Base-by-base conservation (phyloP, 441 rosid genomes). In the Mallotus japonicus region DNA sequence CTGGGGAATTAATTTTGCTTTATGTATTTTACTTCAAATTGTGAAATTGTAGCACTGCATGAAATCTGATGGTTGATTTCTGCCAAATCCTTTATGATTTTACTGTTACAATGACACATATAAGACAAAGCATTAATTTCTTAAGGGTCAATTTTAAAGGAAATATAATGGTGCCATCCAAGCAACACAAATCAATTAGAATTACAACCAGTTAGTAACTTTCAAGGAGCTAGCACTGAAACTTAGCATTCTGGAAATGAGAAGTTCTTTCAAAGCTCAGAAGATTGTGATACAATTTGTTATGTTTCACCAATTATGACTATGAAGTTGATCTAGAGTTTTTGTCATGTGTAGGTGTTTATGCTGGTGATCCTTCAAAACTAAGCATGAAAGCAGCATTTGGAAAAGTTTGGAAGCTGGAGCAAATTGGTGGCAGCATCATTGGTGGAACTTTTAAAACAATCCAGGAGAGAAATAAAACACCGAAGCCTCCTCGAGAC, bases 401-500 rank as follows among this genome's bases (percentile, higher is more conserved):
- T 84, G 99, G 98, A 79, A 90, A 86, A 80, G 98, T 92, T 65
- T 95, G 97, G 97, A 95, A 85, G 76, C 87, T 92, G 66, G 97
- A 93, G 86, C 90, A 93, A 85, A 88, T 50, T 71, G 97, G 96
- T 66, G 95, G 96, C 57, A 90, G 92, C 73, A 91, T 93, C 75
- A 86, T 90, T 75, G 94, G 97, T 42, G 98, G 97, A 68, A 83
- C 96, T 78, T 76, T 90, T 77, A 93, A 90, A 78, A 83, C 91
- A 67, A 88, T 90, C 78, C 97, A 87, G 75, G 93, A 89, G 83
- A 91, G 84, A 82, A 93, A 83, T 49, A 87, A 81, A 46, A 79
- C 79, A 65, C 85, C 89, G 8, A 86, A 85, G 85, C 81, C 83
- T 67, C 89, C 89, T 65, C 86, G 89, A 73, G 95, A 93, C 80